These are phyloP conservation scores for Tuber melanosporum DNA, from an alignment of 495 filamentous ascomycete species.

Conservation along the genomic window DNA sequence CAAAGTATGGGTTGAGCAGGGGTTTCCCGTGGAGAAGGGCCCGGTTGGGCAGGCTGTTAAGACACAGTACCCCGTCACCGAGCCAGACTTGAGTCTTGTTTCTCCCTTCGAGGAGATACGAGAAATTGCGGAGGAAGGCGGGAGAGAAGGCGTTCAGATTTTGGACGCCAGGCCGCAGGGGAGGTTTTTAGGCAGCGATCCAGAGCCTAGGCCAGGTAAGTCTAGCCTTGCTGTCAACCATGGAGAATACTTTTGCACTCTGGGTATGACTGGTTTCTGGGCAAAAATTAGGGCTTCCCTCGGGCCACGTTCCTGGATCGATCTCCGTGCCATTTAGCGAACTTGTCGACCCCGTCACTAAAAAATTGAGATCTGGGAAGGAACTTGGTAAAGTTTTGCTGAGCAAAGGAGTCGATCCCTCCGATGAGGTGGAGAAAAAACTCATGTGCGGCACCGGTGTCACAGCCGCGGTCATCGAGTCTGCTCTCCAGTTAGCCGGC, in stretches of 20 bases:
- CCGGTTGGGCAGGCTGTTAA: constrained; percentile 41
- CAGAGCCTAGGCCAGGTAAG: constrained; percentile 69
- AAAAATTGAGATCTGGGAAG: constrained; percentile 64
- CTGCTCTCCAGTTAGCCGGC: constrained; percentile 71
- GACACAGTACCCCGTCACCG: constrained; percentile 54
- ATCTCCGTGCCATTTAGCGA: constrained; percentile 74
- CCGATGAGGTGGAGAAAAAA: constrained; percentile 51
- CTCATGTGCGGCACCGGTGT: constrained; percentile 96
- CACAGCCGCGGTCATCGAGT: constrained; percentile 86
- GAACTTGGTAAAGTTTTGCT: constrained; percentile 72
- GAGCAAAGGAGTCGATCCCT: constrained; percentile 64
- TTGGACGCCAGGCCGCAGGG: constrained; percentile 78
- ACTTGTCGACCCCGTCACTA: constrained; percentile 73
- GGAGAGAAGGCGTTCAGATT: constrained; percentile 72
- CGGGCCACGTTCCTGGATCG: constrained; percentile 79
- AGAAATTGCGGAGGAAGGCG: constrained; percentile 70
- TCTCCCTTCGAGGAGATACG: constrained; percentile 69
- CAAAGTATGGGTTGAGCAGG: constrained; percentile 76
- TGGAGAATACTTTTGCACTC: constrained; percentile 5
- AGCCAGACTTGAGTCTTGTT: constrained; percentile 49
- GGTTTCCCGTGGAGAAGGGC: constrained; percentile 70
- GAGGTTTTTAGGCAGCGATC: constrained; percentile 73
- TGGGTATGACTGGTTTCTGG: not conserved
- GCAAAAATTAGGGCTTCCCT: constrained; percentile 54
- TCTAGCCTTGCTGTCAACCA: constrained; percentile 13